Percentiles rank a stretch among this genome's conserved stretches.
Evolutionary conservation across 1,284 basidiomycete genomes (phyloP).

Genomic region (Irpex sp.): DNA sequence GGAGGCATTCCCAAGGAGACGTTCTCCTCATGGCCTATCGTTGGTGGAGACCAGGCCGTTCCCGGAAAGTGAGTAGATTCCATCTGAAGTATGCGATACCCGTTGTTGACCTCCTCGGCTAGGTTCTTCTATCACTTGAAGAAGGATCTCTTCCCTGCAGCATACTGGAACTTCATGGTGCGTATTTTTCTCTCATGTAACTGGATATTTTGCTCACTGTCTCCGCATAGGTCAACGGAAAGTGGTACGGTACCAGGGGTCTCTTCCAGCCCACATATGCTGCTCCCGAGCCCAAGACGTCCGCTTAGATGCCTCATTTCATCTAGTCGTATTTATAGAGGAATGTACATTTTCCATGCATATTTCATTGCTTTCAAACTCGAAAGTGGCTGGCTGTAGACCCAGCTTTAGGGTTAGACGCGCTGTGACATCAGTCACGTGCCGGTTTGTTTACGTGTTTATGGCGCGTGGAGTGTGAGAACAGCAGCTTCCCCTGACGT

Average conservation of each 20-base stretch:
- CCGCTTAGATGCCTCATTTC: neutral
- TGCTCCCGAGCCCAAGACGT: neutral
- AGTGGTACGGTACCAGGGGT: conserved; percentile 65
- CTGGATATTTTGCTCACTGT: conserved; percentile 3
- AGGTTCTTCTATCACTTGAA: conserved; percentile 90
- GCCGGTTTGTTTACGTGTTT: conserved; percentile 14
- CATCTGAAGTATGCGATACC: neutral
- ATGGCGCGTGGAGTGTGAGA: conserved; percentile 11
- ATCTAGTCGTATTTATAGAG: neutral
- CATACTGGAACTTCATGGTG: conserved; percentile 86
- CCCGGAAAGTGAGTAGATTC: conserved; percentile 50
- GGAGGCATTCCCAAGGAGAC: conserved; percentile 85
- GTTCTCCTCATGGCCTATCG: conserved; percentile 48
- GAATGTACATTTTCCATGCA: neutral
- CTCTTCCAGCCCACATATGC: conserved; percentile 43
- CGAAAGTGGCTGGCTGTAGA: neutral
- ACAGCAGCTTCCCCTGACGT: conserved; percentile 9
- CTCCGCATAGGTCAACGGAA: conserved; percentile 49
- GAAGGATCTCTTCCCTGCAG: conserved; percentile 88
- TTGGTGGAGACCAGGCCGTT: conserved; percentile 66
- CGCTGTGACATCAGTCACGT: conserved; percentile 9
- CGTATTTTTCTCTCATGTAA: conserved; percentile 12
- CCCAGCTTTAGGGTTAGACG: conserved; percentile 5
- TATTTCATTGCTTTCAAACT: neutral
- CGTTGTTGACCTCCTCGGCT: conserved; percentile 6